Evolutionary conservation across 2,329 filamentous ascomycete genomes (phyloP), one percentile per base, ranked within the genome.

Genomic region (Magnaporthiopsis incrustans): DNA sequence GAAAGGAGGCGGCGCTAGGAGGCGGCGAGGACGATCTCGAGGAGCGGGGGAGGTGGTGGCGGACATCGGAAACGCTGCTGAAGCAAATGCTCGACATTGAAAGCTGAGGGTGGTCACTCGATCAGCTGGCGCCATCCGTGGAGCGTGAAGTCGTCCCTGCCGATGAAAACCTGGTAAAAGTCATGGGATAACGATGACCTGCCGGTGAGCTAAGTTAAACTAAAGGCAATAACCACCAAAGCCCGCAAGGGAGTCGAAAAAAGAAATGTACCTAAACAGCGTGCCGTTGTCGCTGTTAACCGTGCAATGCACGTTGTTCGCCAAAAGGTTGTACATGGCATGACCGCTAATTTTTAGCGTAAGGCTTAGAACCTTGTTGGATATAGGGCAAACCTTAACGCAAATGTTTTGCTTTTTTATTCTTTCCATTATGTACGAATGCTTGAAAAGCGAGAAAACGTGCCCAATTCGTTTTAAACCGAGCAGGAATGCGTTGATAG

Each of bases 381-480:
- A 91, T 61, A 91, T 91, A 0, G 89, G 89, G 68, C 89, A 92
- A 1, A 90, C 77, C 76, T 92, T 89, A n/a, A 92, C 79, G 68
- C 88, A 90, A 44, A 92, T 83, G 12, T 80, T 78, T n/a, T 78
- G 77, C 65, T 79, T 75, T 73, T 84, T 86, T 81, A 91, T 89
- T 61, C 82, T 76, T 67, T 86, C 77, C 74, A 91, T 84, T n/a
- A 91, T 76, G 53, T 83, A 76, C 0, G 86, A 86, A 71, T 91
- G 89, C 64, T 85, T 83, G 18, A 87, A 78, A 4, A 92, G 76
- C 0, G 89, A 85, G 68, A 89, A 91, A 0, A 89, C 89, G 69
- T 92, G 89, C 0, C 89, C 89, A 61, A 92, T 89, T 18, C 89
- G 85, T 74, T 86, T 88, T 2, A 88, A 80, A 18, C 83, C 79